These are phyloP conservation scores for Candida tibetensis DNA, from an alignment of 805 yeast genomes.

Conservation along the genomic window DNA sequence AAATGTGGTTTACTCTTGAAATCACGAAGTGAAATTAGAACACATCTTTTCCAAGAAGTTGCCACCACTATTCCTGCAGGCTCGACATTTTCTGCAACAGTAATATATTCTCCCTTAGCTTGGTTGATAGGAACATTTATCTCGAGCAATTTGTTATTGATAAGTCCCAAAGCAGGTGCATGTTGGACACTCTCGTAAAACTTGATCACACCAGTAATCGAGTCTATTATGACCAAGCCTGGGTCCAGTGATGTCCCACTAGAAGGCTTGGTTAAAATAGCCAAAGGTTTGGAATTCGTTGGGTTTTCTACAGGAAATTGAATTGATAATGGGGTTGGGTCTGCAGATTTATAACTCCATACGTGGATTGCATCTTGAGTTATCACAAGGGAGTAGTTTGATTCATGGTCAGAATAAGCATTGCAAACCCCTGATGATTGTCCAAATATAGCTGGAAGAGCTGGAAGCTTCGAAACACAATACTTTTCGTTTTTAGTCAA, in stretches of 20 bases:
- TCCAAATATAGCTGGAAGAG: constrained; percentile 46
- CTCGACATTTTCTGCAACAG: constrained; percentile 56
- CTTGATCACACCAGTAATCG: constrained; percentile 54
- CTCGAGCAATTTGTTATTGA: constrained; percentile 44
- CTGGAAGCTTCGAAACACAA: constrained; percentile 54
- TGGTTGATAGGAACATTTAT: constrained; percentile 37
- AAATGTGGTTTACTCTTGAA: constrained; percentile 59
- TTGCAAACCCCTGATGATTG: constrained; percentile 28
- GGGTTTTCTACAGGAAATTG: constrained; percentile 46
- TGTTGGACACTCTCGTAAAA: constrained; percentile 75
- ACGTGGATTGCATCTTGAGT: constrained; percentile 54
- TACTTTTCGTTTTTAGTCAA: constrained; percentile 58
- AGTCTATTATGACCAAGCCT: constrained; percentile 67
- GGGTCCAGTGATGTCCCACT: constrained; percentile 53
- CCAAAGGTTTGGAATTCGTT: constrained; percentile 42
- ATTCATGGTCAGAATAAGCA: constrained; percentile 47
- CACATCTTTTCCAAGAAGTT: constrained; percentile 66
- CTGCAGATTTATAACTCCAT: constrained; percentile 68
- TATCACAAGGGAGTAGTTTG: constrained; percentile 49
- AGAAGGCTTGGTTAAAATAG: constrained; percentile 56
- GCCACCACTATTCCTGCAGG: constrained; percentile 74
- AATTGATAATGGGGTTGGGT: constrained; percentile 54
- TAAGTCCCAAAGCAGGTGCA: constrained; percentile 62
- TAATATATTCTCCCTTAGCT: constrained; percentile 51
- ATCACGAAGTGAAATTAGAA: constrained; percentile 64